Base-by-base conservation (phyloP, 1,139 yeast genomes). In the Candida frijolesensis region DNA sequence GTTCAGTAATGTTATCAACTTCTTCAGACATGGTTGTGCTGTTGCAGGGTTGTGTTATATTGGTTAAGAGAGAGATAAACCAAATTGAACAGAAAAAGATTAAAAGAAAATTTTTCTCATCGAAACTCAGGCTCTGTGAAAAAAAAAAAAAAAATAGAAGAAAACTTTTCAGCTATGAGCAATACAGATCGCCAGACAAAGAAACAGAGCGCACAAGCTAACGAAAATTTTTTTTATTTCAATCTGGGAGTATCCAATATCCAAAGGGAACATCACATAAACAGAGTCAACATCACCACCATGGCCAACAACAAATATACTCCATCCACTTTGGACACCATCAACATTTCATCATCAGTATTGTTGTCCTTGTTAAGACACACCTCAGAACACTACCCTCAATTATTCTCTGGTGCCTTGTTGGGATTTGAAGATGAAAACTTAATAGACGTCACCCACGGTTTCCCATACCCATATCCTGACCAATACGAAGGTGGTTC, bases 301-400 rank as follows among this genome's bases (percentile, higher is more conserved):
- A 46, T 50, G 49, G 44, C 44, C 14, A 40, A 35, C 14, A 40
- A 35, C 12, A 51, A 47, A 39, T 52, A 52, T 39, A 41, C 68
- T 54, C 66, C 65, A 35, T 82, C 84, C 34, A 74, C 79, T 6
- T 75, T 80, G 41, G 67, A 67, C 42, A 61, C 74, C 44, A 77
- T 82, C 53, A 73, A 75, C 53, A 68, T 82, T 45, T 81, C 80
- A 57, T 80, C 85, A 35, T 76, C 83, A 55, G 92, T 82, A 34
- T 85, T 87, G 48, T 76, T 89, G 60, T 84, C 87, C 56, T 78
- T 90, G 57, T 76, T 87, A 58, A 84, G 87, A 67, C 90, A 88
- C 66, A 84, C 91, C 14, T 79, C 89, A 41, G 89, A 85, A 54
- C 75, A 80, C 61, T 80, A 78, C 62, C 91, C 95, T 40, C 76